phyloP scores from a whole-genome alignment of 257 asterid genomes.

The Salvia splendens region DNA sequence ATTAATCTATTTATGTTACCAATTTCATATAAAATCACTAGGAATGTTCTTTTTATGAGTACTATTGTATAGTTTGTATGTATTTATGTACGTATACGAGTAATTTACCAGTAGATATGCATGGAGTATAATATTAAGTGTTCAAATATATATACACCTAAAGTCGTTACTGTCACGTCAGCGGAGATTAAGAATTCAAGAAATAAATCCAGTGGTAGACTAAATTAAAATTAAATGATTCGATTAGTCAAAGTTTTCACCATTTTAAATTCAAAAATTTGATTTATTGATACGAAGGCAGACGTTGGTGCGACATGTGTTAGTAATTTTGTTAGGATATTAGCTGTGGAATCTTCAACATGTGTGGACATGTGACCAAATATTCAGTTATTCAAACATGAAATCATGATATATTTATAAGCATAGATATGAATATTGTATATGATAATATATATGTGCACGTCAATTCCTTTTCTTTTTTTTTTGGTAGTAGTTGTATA shows the following conservation, averaged over 20 bases:
- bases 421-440: neutral
- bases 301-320: slow-evolving; percentile 21
- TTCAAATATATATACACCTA: no score
- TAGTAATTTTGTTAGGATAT: slow-evolving; percentile 20
- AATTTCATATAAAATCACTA: no score
- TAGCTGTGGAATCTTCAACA: slow-evolving; percentile 16
- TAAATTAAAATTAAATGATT: neutral
- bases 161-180: no score
- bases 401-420: neutral
- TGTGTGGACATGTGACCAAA: slow-evolving; percentile 35
- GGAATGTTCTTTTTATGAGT: no score
- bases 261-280: neutral
- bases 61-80: no score
- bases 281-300: slow-evolving; percentile 6
- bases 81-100: no score
- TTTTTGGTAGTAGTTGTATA: neutral
- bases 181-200: neutral
- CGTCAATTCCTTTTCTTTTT: neutral
- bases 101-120: no score
- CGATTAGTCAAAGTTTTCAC: slow-evolving; percentile 17
- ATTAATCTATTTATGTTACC: no score
- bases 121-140: no score
- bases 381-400: slow-evolving; percentile 22
- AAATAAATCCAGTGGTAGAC: slow-evolving; percentile 3
- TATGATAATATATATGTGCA: no score